Base-by-base conservation (phyloP, 139 green algal species). In the Mesotaenium endlicherianum region DNA sequence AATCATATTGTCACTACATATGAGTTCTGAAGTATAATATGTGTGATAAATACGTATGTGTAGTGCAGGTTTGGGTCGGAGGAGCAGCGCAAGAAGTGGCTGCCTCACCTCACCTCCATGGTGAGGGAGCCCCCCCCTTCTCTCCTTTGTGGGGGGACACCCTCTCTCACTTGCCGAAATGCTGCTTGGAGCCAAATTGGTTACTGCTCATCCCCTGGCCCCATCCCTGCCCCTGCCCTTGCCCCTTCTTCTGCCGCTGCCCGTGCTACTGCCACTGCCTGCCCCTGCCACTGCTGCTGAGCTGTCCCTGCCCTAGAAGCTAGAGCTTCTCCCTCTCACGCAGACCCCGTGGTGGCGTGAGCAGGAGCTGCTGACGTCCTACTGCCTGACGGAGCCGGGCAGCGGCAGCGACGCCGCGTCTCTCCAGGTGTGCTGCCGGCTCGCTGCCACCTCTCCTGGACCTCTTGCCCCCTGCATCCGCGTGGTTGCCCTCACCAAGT, bases 381-480 rank as follows among this genome's bases (percentile, higher is more conserved):
- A 97, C 89, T 97, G 93, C 87, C 89, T 97, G 26, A 96, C 93
- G 8, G 94, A 96, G 80, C 91, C 92, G 1, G 82, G 84, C 41
- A 92, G 80, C 57, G 93, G 93, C 42, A 93, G 88, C 31, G 93
- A 97, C 59, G 93, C 92, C 3, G 92, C 91, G 4, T 89, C 87
- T 3, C 86, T 97, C 31, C 34, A 83, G 58, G 82, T 87, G 45
- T 42, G 77, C 36, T 70, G 11, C 1, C 70, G 17, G 16, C 70
- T n/a, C 30, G 34, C 30, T 72, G 60, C 34, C 1, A 41, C 20
- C 60, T 30, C 60, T 72, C 17, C 34, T 36, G 20, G n/a, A 2
- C 17, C 70, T 64, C 36, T 69, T 64, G 26, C 1, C 39, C 0
- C 2, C n/a, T 79, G 30, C 30, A 1, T 69, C 2, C 1, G 20